Conservation (phyloP, 805 yeast species). For the Metschnikowia santaceciliae region DNA sequence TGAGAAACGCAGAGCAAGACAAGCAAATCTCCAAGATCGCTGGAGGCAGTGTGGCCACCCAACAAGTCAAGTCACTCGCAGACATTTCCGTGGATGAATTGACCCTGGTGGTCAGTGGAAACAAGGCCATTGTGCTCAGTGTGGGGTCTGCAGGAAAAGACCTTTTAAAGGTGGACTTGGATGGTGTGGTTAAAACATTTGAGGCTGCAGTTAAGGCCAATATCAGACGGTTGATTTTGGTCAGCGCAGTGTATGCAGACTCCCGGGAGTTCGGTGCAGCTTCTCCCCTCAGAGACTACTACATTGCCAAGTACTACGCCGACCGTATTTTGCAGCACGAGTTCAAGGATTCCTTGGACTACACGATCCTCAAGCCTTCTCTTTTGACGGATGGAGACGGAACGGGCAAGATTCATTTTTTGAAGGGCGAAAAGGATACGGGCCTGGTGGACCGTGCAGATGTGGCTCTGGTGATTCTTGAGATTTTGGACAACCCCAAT, state of each 20-base stretch:
- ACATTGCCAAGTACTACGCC: slow-evolving; percentile 59
- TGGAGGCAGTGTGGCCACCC: slow-evolving; percentile 31
- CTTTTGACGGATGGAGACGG: slow-evolving; percentile 35
- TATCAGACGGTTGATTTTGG: slow-evolving; percentile 45
- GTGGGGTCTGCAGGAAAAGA: slow-evolving; percentile 64
- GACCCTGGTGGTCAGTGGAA: slow-evolving; percentile 38
- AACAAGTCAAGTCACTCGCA: slow-evolving; percentile 21
- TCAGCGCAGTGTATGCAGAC: slow-evolving; percentile 56
- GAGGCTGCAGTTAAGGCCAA: slow-evolving; percentile 49
- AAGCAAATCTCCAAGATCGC: slow-evolving; percentile 30
- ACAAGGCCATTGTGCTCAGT: slow-evolving; percentile 54
- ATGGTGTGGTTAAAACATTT: slow-evolving; percentile 54
- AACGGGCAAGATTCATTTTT: slow-evolving; percentile 42
- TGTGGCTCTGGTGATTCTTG: slow-evolving; percentile 48
- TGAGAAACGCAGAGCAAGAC: slow-evolving; percentile 46
- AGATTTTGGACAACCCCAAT: slow-evolving; percentile 29
- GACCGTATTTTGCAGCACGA: slow-evolving; percentile 43
- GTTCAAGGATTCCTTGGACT: slow-evolving; percentile 39
- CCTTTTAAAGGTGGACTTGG: slow-evolving; percentile 53
- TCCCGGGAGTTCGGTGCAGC: slow-evolving; percentile 39
- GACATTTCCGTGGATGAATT: slow-evolving; percentile 32
- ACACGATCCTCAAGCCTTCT: slow-evolving; percentile 58
- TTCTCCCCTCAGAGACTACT: slow-evolving; percentile 42
- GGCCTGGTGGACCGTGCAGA: slow-evolving; percentile 46
- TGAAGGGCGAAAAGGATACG: slow-evolving; percentile 19